Evolutionary conservation across 2,329 filamentous ascomycete species (phyloP), one percentile per base, ranked within the genome.

Genomic region (Scedosporium minutisporum): DNA sequence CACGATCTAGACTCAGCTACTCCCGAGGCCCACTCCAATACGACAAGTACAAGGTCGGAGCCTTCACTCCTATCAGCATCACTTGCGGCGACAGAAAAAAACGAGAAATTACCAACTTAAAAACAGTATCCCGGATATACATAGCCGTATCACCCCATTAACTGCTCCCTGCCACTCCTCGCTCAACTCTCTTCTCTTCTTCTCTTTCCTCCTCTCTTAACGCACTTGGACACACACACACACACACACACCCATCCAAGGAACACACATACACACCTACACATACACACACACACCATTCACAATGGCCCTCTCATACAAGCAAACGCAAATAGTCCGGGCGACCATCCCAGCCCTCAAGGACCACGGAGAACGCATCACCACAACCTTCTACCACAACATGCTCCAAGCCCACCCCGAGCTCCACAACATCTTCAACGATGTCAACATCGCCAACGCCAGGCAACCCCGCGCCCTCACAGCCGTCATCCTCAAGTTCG

Each of bases 351-450:
- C 89, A 2, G 81, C 87, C 41, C 80, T 92, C 3, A 80, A 81
- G 23, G 79, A 87, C 65, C 84, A 91, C 70, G 89, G 89, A 70
- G 80, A 82, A 65, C 78, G 80, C 65, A 89, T 92, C 72, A 87
- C 88, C 5, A 80, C 79, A n/a, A 80, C 82, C 66, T 91, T 93
- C 77, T 92, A 93, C 78, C 78, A 79, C 65, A 86, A 84, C 69
- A 83, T 92, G 78, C 77, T 92, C 25, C 71, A 71, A 10, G 83
- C 84, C 46, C 79, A 90, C 64, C 88, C 88, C 0, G 81, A 85
- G 55, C 81, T 92, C 38, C 83, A 86, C 68, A 82, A 86, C 72
- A 78, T 88, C 73, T 91, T 92, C 81, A 91, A 91, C 66, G 68
- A 67, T 0, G 71, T 70, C 64, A 74, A 74, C 67, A 72, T 73